These are phyloP conservation scores for Termitomyces sp. DNA, from an alignment of 768 basidiomycete species.

Conservation along the genomic window DNA sequence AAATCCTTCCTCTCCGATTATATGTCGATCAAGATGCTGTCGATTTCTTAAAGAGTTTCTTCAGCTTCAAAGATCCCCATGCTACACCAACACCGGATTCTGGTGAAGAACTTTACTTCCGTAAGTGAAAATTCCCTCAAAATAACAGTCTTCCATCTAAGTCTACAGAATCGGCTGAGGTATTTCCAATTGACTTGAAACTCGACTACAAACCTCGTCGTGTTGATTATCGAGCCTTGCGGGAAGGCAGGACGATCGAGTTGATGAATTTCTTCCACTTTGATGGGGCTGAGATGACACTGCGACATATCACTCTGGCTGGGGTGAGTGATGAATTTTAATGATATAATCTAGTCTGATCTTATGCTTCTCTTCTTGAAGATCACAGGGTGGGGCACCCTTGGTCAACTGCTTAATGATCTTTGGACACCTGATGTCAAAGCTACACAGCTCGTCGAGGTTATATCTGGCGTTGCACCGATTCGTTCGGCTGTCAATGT, in stretches of 20 bases:
- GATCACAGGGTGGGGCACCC: conserved; percentile 89
- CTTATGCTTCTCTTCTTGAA: conserved; percentile 29
- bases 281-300: conserved; percentile 96
- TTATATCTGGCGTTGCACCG: conserved; percentile 94
- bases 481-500: conserved; percentile 97
- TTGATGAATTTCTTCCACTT: conserved; percentile 99
- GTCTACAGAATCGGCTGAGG: conserved; percentile 80
- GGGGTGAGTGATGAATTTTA: conserved; percentile 58
- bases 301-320: conserved; percentile 86
- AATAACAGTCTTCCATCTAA: not conserved
- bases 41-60: conserved; percentile 96
- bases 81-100: conserved; percentile 33
- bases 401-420: conserved; percentile 93
- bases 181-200: conserved; percentile 93
- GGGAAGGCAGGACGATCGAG: conserved; percentile 90
- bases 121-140: conserved; percentile 38
- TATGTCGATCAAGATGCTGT: conserved; percentile 99
- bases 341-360: not conserved
- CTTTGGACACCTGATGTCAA: conserved; percentile 99
- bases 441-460: conserved; percentile 94
- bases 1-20: conserved; percentile 84
- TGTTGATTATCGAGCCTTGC: conserved; percentile 89
- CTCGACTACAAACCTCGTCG: conserved; percentile 98
- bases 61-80: conserved; percentile 75
- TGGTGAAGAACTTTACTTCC: conserved; percentile 65